Percentiles rank a stretch among this genome's conserved stretches.
phyloP scores from a whole-genome alignment of 495 filamentous ascomycete species.

The Xylaria castorea region DNA sequence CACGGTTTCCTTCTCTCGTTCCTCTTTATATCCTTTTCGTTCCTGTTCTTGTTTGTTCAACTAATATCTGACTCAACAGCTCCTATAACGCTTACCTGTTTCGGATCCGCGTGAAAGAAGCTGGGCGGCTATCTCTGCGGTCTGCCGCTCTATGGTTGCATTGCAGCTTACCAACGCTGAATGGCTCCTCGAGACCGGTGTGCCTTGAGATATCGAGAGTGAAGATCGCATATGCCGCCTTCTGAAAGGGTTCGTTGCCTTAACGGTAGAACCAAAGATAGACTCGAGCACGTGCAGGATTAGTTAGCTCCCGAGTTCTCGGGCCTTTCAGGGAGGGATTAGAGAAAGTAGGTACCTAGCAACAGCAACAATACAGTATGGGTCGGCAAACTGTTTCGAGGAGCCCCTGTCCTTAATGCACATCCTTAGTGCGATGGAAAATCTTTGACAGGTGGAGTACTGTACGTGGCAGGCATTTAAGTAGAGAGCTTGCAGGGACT shows the following conservation, averaged over 20 bases:
- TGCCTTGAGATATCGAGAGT: not conserved
- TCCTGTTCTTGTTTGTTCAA: not conserved
- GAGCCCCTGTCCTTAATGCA: conserved; percentile 25
- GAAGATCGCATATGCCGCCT: conserved; percentile 5
- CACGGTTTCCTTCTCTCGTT: not conserved
- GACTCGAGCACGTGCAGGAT: not conserved
- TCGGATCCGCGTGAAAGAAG: conserved; percentile 17
- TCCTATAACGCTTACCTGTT: conserved; percentile 8
- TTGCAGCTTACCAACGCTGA: not conserved
- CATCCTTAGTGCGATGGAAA: conserved; percentile 17
- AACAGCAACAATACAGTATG: conserved; percentile 22
- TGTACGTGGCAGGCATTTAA: conserved; percentile 23
- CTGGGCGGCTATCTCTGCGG: conserved; percentile 11
- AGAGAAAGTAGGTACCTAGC: conserved; percentile 7
- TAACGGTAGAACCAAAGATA: not conserved
- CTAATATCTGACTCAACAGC: conserved; percentile 15
- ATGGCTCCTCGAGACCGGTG: not conserved
- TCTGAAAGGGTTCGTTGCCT: not conserved
- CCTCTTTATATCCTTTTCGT: not conserved
- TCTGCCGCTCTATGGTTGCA: conserved; percentile 10
- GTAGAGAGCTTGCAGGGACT: conserved; percentile 25
- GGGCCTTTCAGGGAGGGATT: conserved; percentile 5
- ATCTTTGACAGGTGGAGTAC: conserved; percentile 26
- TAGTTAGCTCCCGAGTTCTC: conserved; percentile 23
- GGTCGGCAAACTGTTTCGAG: conserved; percentile 29